Evolutionary conservation across 768 basidiomycete genomes (phyloP), one percentile per base, ranked within the genome.

Genomic region (Amanita phalloides): DNA sequence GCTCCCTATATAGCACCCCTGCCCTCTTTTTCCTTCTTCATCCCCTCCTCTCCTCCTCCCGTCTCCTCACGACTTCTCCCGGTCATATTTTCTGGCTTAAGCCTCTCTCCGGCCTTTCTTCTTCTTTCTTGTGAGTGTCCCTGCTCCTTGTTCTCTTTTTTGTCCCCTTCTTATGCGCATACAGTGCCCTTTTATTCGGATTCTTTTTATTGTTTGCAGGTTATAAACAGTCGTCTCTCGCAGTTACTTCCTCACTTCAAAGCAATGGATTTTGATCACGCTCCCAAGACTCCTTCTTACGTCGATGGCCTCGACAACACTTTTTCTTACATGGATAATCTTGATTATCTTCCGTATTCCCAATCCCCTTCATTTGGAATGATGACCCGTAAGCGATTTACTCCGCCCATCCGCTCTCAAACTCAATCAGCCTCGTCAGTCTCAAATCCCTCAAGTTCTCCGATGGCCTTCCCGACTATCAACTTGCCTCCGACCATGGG

Each of bases 291-390:
- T 55, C 61, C 73, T 59, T 66, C 69, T 58, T 81, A 72, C 69
- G 71, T 73, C 64, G 71, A 72, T 55, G 57, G 68, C 56, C 64
- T 71, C 59, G 75, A 77, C 57, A 62, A 66, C 53, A 62, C 72
- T 25, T 74, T 72, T 58, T 64, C 68, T 55, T 77, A 78, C 66
- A 70, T 76, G 67, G 75, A 78, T 62, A 68, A 68, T 54, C 68
- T 76, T 59, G 76, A 77, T 54, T 88, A 86, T 64, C 77, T 87
- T 58, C 81, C 83, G 67, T 84, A 84, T 66, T 76, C 81, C 57
- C 75, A 81, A 8, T 73, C 74, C 3, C 70, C 74, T 26, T 60
- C 69, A 39, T 85, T 82, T 55, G 78, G 77, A 64, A 77, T 83
- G 47, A 67, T 87, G 66, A 73, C 78, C 61, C 66, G 85, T 85